phyloP scores from a whole-genome alignment of 177 flowering plant genomes.

The Vitis hybrid region DNA sequence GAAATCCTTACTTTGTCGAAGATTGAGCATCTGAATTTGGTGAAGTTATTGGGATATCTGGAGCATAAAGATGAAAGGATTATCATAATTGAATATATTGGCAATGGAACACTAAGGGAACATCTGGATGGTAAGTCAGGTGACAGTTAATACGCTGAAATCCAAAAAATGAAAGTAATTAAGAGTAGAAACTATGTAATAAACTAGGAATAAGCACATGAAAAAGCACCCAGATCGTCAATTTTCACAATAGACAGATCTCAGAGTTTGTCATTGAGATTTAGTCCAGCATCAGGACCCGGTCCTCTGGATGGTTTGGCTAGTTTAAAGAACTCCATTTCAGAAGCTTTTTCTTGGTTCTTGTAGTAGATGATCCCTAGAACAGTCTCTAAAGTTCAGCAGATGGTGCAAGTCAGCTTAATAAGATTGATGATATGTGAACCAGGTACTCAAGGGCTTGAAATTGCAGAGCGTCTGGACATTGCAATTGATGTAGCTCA shows the following conservation, averaged over 20 bases:
- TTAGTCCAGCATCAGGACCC: too few species aligned
- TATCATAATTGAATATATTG: constrained; percentile 59
- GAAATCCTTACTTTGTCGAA: constrained; percentile 55
- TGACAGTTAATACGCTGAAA: neutral
- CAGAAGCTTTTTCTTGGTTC: too few species aligned
- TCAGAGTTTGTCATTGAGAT: too few species aligned
- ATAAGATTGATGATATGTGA: neutral
- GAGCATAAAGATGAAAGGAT: constrained; percentile 57
- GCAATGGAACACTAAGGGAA: constrained; percentile 72
- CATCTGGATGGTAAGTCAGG: constrained; percentile 65
- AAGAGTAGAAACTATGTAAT: too few species aligned
- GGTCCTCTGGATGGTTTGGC: too few species aligned
- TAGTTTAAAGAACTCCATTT: too few species aligned
- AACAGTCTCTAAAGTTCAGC: too few species aligned
- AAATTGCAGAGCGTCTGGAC: constrained; percentile 52
- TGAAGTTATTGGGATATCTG: constrained; percentile 59
- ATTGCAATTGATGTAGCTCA: constrained; percentile 86
- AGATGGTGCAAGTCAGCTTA: too few species aligned
- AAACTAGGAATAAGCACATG: neutral
- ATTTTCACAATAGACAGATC: too few species aligned
- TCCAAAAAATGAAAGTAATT: too few species aligned
- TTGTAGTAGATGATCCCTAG: too few species aligned
- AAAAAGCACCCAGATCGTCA: too few species aligned
- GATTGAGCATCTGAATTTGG: constrained; percentile 76
- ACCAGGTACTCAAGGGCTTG: constrained; percentile 54